Conservation (phyloP, 1,284 basidiomycete species). For the Uromyces viciae-fabae region DNA sequence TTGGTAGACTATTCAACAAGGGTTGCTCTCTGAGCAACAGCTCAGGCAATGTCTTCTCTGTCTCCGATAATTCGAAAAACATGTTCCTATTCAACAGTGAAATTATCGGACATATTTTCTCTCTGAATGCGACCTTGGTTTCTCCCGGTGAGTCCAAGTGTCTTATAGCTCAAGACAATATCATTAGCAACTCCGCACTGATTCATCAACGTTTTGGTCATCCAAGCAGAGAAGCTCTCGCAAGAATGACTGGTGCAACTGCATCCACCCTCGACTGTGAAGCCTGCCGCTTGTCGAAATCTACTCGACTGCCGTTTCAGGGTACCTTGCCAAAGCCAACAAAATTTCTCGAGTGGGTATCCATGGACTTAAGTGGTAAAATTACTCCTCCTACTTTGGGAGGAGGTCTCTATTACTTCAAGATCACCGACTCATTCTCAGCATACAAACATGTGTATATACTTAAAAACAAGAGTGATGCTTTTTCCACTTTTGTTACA, state of each 20-base stretch:
- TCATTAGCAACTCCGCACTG: background rate
- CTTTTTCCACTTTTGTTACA: background rate
- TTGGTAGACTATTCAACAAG: background rate
- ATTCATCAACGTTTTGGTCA: background rate
- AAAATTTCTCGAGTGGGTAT: background rate
- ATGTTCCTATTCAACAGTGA: background rate
- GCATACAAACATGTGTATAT: background rate
- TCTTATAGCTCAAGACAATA: background rate
- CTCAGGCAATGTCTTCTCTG: background rate
- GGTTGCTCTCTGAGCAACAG: background rate
- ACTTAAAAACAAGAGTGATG: background rate
- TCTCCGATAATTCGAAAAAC: background rate
- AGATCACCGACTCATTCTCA: background rate
- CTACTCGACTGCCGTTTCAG: background rate
- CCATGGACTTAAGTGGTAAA: background rate
- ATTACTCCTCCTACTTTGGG: background rate
- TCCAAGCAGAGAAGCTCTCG: background rate
- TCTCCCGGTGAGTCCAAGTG: background rate
- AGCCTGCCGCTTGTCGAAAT: background rate
- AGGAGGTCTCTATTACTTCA: background rate
- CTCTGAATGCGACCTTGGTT: background rate
- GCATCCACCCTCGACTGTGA: background rate
- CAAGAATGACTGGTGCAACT: background rate
- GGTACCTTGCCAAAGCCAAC: background rate
- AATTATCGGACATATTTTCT: background rate